Evolutionary conservation across 2,329 filamentous ascomycete genomes (phyloP).

Genomic region (Penicillium sp.): DNA sequence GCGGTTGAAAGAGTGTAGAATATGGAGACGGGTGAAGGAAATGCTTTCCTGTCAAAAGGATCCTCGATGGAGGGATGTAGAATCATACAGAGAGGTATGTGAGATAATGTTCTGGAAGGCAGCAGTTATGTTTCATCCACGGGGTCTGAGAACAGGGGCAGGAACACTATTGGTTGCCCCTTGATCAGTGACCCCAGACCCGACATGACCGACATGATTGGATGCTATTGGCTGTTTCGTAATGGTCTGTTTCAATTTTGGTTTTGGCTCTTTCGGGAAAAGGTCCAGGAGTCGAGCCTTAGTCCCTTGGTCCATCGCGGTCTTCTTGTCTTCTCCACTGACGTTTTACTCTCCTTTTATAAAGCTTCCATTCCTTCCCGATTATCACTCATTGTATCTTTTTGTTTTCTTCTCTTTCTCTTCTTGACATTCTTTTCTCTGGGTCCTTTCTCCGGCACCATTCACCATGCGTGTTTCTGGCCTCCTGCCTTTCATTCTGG

Average conservation of each 20-base stretch:
- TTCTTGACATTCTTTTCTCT: slow-evolving; percentile 1
- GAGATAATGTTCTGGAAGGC: neutral
- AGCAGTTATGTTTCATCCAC: slow-evolving; percentile 7
- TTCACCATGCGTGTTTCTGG: slow-evolving; percentile 45
- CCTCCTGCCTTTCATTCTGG: slow-evolving; percentile 40
- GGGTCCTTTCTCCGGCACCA: neutral
- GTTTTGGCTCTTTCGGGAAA: slow-evolving; percentile 1
- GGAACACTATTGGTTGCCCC: neutral
- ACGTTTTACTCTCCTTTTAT: slow-evolving; percentile 7
- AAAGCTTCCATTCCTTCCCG: neutral
- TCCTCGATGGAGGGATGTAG: neutral
- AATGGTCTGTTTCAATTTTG: neutral
- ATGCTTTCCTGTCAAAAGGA: neutral
- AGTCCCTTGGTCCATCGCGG: slow-evolving; percentile 1
- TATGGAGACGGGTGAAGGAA: neutral
- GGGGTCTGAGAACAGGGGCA: slow-evolving; percentile 5
- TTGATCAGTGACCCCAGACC: neutral
- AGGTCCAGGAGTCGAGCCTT: slow-evolving; percentile 8
- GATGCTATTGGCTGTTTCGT: neutral
- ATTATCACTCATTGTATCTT: slow-evolving; percentile 5
- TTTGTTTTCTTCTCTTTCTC: neutral
- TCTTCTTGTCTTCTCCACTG: slow-evolving; percentile 7
- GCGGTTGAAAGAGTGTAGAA: neutral
- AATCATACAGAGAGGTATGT: neutral
- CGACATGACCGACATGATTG: neutral